These are phyloP conservation scores for Aspergillus alliaceus DNA, from an alignment of 2,329 filamentous ascomycete genomes.

Conservation along the genomic window DNA sequence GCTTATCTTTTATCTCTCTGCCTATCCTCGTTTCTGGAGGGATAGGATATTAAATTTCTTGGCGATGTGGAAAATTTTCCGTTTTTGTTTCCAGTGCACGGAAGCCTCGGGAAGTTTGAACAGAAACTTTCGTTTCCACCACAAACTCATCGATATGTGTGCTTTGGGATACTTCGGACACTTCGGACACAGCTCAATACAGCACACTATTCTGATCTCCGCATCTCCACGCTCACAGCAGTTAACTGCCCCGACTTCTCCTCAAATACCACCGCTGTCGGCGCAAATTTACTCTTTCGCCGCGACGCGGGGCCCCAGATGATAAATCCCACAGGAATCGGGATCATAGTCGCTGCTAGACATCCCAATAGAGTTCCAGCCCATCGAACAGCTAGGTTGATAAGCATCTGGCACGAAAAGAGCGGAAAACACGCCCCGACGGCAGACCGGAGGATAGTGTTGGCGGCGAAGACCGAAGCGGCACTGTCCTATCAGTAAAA, in stretches of 20 bases:
- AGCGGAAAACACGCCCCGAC: constrained; percentile 38
- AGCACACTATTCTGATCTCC: too few species aligned
- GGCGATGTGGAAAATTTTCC: not conserved
- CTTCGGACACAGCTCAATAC: too few species aligned
- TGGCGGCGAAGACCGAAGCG: constrained; percentile 40
- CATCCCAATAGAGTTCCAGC: constrained; percentile 40
- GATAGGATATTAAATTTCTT: not conserved
- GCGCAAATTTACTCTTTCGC: constrained; percentile 29
- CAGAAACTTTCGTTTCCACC: not conserved
- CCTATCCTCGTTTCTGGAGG: not conserved
- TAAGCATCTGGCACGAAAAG: constrained; percentile 39
- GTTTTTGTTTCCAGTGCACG: not conserved
- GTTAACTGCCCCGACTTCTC: constrained; percentile 7
- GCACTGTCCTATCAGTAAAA: constrained; percentile 26
- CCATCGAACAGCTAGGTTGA: constrained; percentile 40
- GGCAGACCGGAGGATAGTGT: constrained; percentile 38
- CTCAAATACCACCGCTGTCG: constrained; percentile 14
- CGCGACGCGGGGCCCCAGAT: constrained; percentile 31
- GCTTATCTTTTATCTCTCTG: not conserved
- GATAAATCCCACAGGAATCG: constrained; percentile 37
- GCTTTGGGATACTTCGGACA: too few species aligned
- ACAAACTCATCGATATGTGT: too few species aligned
- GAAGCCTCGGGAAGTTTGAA: not conserved
- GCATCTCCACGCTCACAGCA: not conserved
- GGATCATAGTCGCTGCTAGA: constrained; percentile 37